A percentile compares a stretch with the other conserved stretches of the same genome.
Evolutionary conservation across 306 rosid species (phyloP).

Genomic region (Fragaria iinumae): DNA sequence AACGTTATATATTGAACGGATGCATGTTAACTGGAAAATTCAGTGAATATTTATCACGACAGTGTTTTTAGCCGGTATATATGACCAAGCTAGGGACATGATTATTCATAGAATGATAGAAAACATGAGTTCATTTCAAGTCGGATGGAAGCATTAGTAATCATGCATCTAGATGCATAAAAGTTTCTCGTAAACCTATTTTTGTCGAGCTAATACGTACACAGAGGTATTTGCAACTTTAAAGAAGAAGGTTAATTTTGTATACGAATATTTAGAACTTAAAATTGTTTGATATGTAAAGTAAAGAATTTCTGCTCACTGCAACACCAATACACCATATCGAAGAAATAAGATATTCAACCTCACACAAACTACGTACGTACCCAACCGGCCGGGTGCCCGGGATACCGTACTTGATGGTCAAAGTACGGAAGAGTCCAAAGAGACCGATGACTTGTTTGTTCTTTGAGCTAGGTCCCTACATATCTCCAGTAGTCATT

Average conservation of each 20-base stretch:
- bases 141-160: not conserved
- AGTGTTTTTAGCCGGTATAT: not conserved
- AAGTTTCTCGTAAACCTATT: not conserved
- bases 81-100: not conserved
- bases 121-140: not conserved
- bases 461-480: not conserved
- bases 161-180: not conserved
- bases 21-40: not conserved
- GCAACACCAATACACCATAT: not conserved
- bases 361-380: not conserved
- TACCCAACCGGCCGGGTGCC: not conserved
- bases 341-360: not conserved
- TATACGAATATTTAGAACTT: not conserved
- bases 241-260: not conserved
- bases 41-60: not conserved
- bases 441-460: not conserved
- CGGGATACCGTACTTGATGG: not conserved
- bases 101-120: not conserved
- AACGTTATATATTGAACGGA: not conserved
- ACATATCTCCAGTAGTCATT: not conserved
- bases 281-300: not conserved
- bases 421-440: not conserved
- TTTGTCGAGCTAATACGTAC: not conserved
- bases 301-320: not conserved
- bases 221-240: not conserved